A percentile compares a stretch with the other conserved stretches of the same genome.
phyloP scores from a whole-genome alignment of 768 basidiomycete species.

The Lepiota venenata region DNA sequence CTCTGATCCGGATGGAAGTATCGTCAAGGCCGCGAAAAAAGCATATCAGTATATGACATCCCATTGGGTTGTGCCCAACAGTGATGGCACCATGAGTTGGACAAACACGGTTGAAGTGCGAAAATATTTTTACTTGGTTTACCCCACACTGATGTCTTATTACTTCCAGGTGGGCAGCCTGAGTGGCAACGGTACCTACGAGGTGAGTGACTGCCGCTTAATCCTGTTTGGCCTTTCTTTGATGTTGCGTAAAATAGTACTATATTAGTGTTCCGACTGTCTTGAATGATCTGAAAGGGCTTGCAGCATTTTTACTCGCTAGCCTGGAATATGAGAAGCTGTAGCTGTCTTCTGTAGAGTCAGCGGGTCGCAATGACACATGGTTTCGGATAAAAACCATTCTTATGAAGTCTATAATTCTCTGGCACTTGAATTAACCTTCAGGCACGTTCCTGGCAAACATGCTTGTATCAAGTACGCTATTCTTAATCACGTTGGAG shows the following conservation, averaged over 20 bases:
- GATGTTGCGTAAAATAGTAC: conserved; percentile 27
- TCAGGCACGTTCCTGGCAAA: too few species aligned
- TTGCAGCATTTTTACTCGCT: conserved; percentile 41
- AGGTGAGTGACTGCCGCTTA: conserved; percentile 21
- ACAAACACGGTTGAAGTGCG: conserved; percentile 40
- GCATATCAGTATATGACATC: conserved; percentile 38
- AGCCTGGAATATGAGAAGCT: conserved; percentile 37
- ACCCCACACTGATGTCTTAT: background rate
- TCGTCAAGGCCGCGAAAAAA: conserved; percentile 33
- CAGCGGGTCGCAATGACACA: background rate
- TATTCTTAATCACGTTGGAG: too few species aligned
- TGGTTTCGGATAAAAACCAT: too few species aligned
- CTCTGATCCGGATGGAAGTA: conserved; percentile 32
- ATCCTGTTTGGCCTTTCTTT: background rate
- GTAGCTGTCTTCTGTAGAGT: background rate
- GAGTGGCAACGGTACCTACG: conserved; percentile 31
- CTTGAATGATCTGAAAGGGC: conserved; percentile 43
- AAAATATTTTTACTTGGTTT: background rate
- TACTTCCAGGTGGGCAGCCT: conserved; percentile 37
- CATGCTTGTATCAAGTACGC: too few species aligned
- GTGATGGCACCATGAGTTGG: conserved; percentile 43
- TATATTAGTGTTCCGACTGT: conserved; percentile 36
- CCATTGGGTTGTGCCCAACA: conserved; percentile 37
- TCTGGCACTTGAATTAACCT: too few species aligned
- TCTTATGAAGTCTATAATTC: too few species aligned